Evolutionary conservation across 2,329 filamentous ascomycete genomes (phyloP).

Genomic region (Parastagonospora avenae): DNA sequence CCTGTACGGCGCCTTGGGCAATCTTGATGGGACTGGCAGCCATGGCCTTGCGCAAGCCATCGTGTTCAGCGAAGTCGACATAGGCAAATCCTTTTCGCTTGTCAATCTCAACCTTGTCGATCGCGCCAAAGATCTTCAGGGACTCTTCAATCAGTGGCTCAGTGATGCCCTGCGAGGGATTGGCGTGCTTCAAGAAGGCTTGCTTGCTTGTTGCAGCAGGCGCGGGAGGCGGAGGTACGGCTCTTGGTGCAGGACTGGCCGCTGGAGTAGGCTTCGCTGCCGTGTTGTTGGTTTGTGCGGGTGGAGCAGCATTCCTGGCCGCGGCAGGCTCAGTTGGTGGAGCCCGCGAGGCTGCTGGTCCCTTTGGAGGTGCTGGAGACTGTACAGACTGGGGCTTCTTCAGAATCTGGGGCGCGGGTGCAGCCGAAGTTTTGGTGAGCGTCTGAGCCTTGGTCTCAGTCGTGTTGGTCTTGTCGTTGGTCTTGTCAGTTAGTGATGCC

Average conservation of each 20-base stretch:
- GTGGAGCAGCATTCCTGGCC: conserved; percentile 20
- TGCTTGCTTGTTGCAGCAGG: conserved; percentile 55
- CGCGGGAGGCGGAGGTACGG: conserved; percentile 18
- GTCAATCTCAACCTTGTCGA: conserved; percentile 87
- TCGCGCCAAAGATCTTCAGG: conserved; percentile 73
- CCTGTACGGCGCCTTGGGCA: conserved; percentile 83
- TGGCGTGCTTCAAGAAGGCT: conserved; percentile 62
- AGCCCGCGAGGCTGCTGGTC: conserved; percentile 33
- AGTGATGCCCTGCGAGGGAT: conserved; percentile 88
- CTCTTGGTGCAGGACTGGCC: conserved; percentile 6
- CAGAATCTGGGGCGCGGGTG: conserved; percentile 43
- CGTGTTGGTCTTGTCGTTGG: conserved; percentile 28
- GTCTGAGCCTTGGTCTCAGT: conserved; percentile 33
- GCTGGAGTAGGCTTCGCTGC: conserved; percentile 17
- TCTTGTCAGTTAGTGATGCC: conserved; percentile 41
- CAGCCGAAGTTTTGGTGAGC: conserved; percentile 25
- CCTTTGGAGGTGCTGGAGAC: conserved; percentile 33
- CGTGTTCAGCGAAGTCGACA: conserved; percentile 80
- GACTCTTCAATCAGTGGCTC: conserved; percentile 77
- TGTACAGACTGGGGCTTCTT: conserved; percentile 45
- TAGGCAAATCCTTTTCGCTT: conserved; percentile 95
- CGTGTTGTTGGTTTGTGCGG: conserved; percentile 21
- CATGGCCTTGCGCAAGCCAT: conserved; percentile 77
- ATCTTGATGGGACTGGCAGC: conserved; percentile 80
- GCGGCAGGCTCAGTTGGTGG: conserved; percentile 38